Percentiles rank a stretch among this genome's conserved stretches.
phyloP scores from a whole-genome alignment of 345 rosid genomes.

The Camelina hispida region DNA sequence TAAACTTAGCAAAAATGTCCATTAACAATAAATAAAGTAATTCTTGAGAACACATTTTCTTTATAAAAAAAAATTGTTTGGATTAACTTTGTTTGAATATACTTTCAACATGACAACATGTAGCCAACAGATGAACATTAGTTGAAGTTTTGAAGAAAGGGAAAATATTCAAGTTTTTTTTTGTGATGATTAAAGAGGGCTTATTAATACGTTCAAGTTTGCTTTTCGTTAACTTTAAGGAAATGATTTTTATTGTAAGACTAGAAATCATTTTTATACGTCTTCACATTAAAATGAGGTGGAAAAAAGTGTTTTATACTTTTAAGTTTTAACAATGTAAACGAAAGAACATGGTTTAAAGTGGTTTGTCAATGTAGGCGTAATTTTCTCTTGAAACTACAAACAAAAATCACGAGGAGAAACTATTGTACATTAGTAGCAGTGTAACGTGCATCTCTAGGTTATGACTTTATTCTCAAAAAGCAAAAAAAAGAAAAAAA shows the following conservation, averaged over 20 bases:
- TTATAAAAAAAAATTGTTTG: not conserved
- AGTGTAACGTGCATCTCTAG: no score
- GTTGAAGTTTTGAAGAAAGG: not conserved
- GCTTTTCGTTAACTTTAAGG: no score
- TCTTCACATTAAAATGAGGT: no score
- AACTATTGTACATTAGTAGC: no score
- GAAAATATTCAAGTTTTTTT: not conserved
- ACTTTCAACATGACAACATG: not conserved
- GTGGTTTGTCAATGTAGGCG: not conserved
- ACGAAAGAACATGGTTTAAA: not conserved
- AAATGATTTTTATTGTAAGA: not conserved
- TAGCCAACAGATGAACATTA: no score
- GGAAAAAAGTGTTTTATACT: not conserved
- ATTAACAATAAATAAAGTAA: not conserved
- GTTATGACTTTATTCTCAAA: no score
- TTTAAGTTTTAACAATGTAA: not conserved
- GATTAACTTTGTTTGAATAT: not conserved
- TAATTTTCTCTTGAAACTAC: not conserved
- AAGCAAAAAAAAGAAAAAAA: no score
- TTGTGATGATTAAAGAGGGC: not conserved
- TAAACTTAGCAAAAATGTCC: not conserved
- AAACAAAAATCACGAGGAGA: not conserved
- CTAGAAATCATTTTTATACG: no score
- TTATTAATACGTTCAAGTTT: no score
- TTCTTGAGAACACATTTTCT: not conserved